phyloP scores from a whole-genome alignment of 352 stramenopile genomes.

The Phytophthora litchii region DNA sequence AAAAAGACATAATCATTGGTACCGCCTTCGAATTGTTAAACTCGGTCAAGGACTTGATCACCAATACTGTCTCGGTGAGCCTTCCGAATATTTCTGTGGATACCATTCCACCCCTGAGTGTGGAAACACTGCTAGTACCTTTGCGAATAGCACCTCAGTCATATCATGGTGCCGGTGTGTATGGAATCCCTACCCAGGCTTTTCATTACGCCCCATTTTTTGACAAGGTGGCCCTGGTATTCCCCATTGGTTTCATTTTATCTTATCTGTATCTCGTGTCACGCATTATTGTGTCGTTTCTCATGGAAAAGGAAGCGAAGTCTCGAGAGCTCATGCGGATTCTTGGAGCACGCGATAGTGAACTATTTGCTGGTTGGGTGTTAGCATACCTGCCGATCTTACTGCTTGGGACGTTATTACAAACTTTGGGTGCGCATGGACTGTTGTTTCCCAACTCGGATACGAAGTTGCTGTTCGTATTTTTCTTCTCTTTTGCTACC shows the following conservation, averaged over 20 bases:
- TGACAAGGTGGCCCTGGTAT: slow-evolving; percentile 71
- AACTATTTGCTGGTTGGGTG: slow-evolving; percentile 66
- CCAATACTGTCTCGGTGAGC: slow-evolving; percentile 10
- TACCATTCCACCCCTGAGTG: slow-evolving; percentile 40
- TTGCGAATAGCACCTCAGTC: slow-evolving; percentile 69
- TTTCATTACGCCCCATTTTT: slow-evolving; percentile 83
- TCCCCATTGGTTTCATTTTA: slow-evolving; percentile 91
- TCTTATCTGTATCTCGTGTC: slow-evolving; percentile 94
- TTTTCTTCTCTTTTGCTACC: slow-evolving; percentile 83
- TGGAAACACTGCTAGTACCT: slow-evolving; percentile 44
- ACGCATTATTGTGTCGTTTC: slow-evolving; percentile 87
- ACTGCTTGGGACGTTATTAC: slow-evolving; percentile 49
- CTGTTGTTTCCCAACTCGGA: slow-evolving; percentile 62
- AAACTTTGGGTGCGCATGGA: slow-evolving; percentile 38
- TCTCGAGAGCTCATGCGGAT: slow-evolving; percentile 93
- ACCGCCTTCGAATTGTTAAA: slow-evolving; percentile 42
- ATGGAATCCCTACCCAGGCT: slow-evolving; percentile 50
- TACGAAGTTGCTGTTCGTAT: slow-evolving; percentile 48
- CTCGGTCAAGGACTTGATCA: slow-evolving; percentile 21
- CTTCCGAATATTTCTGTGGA: slow-evolving; percentile 30
- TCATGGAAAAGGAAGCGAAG: slow-evolving; percentile 92
- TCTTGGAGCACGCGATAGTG: slow-evolving; percentile 80
- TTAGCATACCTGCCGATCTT: slow-evolving; percentile 81
- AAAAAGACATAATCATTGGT: slow-evolving; percentile 60
- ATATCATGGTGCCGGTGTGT: slow-evolving; percentile 54